Conservation (phyloP, 495 filamentous ascomycete genomes). For the Bacidia rubella region DNA sequence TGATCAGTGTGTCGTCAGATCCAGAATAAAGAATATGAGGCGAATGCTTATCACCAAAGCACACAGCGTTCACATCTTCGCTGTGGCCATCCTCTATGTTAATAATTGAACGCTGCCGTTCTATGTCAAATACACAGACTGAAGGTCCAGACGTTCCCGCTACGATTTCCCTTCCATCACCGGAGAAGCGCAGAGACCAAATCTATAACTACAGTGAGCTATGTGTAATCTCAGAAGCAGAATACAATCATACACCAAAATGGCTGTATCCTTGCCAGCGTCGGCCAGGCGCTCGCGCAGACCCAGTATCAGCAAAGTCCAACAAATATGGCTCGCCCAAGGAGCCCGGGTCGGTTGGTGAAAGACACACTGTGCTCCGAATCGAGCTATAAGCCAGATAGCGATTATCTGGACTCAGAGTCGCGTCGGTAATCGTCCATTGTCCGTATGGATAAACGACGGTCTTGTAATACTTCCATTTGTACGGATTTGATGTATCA, state of each 20-base stretch:
- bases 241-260: conserved; percentile 33
- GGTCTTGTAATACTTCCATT: conserved; percentile 93
- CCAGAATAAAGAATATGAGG: conserved; percentile 95
- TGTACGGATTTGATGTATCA: conserved; percentile 89
- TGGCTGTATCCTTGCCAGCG: conserved; percentile 30
- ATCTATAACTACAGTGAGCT: conserved; percentile 38
- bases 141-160: conserved; percentile 69
- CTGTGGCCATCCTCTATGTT: conserved; percentile 57
- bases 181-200: conserved; percentile 85
- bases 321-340: conserved; percentile 61
- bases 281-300: conserved; percentile 21
- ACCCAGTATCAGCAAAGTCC: conserved; percentile 48
- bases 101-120: conserved; percentile 57
- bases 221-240: not conserved
- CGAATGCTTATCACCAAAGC: conserved; percentile 77
- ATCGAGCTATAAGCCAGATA: conserved; percentile 86
- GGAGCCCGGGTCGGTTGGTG: conserved; percentile 73
- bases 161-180: conserved; percentile 81
- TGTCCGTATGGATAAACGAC: conserved; percentile 72
- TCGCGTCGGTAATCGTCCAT: conserved; percentile 95
- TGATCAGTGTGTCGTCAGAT: conserved; percentile 57
- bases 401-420: conserved; percentile 80
- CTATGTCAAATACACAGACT: conserved; percentile 90
- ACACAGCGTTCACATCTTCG: conserved; percentile 93
- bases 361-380: conserved; percentile 64